A percentile compares a stretch with the other conserved stretches of the same genome.
These are phyloP conservation scores for Zymoseptoria ardabiliae DNA, from an alignment of 2,329 filamentous ascomycete species.

Conservation along the genomic window DNA sequence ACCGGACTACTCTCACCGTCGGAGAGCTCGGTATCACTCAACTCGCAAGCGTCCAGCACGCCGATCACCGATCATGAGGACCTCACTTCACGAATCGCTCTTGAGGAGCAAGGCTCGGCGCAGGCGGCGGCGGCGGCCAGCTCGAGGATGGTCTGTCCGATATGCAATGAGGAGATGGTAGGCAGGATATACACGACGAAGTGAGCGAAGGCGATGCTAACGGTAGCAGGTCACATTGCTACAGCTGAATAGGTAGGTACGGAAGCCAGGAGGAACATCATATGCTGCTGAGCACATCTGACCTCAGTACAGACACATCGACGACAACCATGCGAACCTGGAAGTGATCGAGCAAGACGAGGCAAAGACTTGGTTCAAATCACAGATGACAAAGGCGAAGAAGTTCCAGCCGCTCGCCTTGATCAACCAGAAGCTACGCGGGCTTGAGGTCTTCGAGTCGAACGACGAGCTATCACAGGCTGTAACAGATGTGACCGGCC, in stretches of 20 bases:
- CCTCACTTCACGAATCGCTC: slow-evolving; percentile 70
- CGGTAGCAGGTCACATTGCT: slow-evolving; percentile 68
- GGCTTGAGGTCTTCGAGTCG: slow-evolving; percentile 87
- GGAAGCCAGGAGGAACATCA: slow-evolving; percentile 1
- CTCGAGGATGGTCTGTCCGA: slow-evolving; percentile 80
- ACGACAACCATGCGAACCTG: slow-evolving; percentile 84
- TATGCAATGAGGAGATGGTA: slow-evolving; percentile 98
- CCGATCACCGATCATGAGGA: slow-evolving; percentile 68
- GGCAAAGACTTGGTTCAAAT: slow-evolving; percentile 94
- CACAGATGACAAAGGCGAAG: slow-evolving; percentile 87
- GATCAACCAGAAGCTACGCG: slow-evolving; percentile 88
- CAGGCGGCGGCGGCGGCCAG: slow-evolving; percentile 51
- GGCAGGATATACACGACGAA: not conserved
- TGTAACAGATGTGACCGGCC: slow-evolving; percentile 16
- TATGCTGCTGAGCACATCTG: slow-evolving; percentile 5
- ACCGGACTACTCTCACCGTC: slow-evolving; percentile 51
- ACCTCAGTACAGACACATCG: slow-evolving; percentile 55
- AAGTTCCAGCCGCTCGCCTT: slow-evolving; percentile 85
- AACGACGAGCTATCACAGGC: slow-evolving; percentile 55
- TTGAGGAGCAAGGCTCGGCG: slow-evolving; percentile 52
- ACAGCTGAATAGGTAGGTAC: slow-evolving; percentile 69
- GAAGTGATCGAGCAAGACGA: slow-evolving; percentile 85
- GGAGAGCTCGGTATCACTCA: slow-evolving; percentile 68
- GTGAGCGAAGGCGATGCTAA: slow-evolving; percentile 18
- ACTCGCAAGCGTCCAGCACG: slow-evolving; percentile 66